phyloP scores from a whole-genome alignment of 257 asterid species.

The Verbena officinalis region DNA sequence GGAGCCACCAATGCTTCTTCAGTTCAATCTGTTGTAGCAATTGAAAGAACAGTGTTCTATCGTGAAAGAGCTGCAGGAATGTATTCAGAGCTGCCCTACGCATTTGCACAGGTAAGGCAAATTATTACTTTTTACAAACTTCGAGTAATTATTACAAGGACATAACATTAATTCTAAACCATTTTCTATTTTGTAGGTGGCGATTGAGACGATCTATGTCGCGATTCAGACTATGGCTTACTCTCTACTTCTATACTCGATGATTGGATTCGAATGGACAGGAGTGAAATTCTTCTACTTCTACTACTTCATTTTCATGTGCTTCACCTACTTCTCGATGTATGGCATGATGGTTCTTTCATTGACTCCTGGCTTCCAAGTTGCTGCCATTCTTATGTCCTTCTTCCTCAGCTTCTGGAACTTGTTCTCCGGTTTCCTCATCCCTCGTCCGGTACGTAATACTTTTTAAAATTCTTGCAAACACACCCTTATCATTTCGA shows the following conservation, averaged over 20 bases:
- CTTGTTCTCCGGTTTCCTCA: constrained; percentile 64
- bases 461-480: neutral
- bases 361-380: constrained; percentile 57
- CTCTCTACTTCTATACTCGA: constrained; percentile 52
- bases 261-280: constrained; percentile 66
- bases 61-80: constrained; percentile 77
- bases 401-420: constrained; percentile 71
- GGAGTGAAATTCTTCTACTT: constrained; percentile 51
- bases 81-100: constrained; percentile 69
- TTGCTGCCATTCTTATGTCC: constrained; percentile 63
- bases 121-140: neutral
- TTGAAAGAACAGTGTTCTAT: constrained; percentile 65
- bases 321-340: constrained; percentile 64
- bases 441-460: constrained; percentile 59
- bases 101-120: constrained; percentile 63
- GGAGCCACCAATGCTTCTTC: constrained; percentile 65
- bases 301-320: constrained; percentile 69
- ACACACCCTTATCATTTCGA: neutral
- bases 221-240: constrained; percentile 52
- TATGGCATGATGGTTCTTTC: constrained; percentile 75
- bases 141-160: no score
- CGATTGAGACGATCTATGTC: constrained; percentile 59
- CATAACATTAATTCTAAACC: neutral
- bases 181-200: constrained; percentile 41
- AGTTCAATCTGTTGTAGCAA: constrained; percentile 59